Evolutionary conservation across 306 rosid species (phyloP).

Genomic region (Canavalia ensiformis): DNA sequence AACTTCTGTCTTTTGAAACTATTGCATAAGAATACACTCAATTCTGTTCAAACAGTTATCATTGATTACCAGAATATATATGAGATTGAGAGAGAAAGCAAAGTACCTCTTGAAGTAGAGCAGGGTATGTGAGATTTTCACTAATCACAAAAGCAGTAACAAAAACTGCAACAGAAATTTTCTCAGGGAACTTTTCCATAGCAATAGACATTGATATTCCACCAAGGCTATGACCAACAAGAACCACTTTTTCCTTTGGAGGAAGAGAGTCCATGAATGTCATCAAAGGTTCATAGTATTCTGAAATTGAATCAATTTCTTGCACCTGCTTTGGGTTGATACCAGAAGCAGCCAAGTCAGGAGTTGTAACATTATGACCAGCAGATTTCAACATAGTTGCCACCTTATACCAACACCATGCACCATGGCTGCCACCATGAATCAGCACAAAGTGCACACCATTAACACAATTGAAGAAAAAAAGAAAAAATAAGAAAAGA

Average conservation of each 20-base stretch:
- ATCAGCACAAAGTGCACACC: constrained; percentile 57
- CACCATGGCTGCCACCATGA: constrained; percentile 65
- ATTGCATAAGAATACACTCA: no score
- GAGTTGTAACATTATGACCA: constrained; percentile 57
- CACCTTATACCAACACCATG: constrained; percentile 74
- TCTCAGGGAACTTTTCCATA: constrained; percentile 63
- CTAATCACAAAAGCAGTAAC: no score
- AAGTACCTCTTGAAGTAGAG: no score
- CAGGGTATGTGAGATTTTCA: no score
- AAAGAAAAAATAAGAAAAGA: not conserved
- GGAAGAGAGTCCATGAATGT: constrained; percentile 53
- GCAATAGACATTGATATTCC: constrained; percentile 57
- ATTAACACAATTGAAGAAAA: constrained; percentile 2
- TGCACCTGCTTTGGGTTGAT: constrained; percentile 53
- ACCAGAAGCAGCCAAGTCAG: constrained; percentile 61
- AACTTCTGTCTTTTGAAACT: no score
- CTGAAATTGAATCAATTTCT: constrained; percentile 49
- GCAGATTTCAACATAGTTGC: constrained; percentile 40
- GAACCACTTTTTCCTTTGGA: constrained; percentile 42
- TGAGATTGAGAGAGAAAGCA: no score
- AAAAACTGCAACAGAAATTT: constrained; percentile 31
- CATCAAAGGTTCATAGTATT: constrained; percentile 56
- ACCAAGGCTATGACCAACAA: constrained; percentile 67
- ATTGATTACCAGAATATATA: no score
- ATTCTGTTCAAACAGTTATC: no score